These are phyloP conservation scores for Dendrothele bispora DNA, from an alignment of 768 basidiomycete species.

Conservation along the genomic window DNA sequence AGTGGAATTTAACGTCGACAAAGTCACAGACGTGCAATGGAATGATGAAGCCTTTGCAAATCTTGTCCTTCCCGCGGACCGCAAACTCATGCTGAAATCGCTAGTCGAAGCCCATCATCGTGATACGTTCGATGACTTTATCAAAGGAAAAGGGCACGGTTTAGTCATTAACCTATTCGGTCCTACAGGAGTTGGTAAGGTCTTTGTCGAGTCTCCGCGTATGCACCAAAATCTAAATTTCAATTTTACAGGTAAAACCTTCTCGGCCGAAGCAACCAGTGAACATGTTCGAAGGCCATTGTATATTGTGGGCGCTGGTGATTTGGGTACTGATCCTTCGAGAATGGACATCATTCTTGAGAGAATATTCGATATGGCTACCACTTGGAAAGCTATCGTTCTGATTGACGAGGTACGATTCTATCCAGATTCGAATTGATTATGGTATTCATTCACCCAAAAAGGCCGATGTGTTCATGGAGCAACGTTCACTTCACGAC, in stretches of 20 bases:
- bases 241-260: conserved; percentile 62
- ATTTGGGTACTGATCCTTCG: conserved; percentile 48
- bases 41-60: conserved; percentile 58
- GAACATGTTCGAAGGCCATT: conserved; percentile 54
- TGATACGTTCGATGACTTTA: conserved; percentile 57
- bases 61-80: conserved; percentile 53
- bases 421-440: not conserved
- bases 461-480: conserved; percentile 69
- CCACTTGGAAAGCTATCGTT: conserved; percentile 61
- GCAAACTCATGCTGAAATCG: conserved; percentile 55
- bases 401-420: conserved; percentile 50
- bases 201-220: not conserved
- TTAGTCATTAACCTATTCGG: conserved; percentile 58
- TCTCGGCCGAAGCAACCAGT: conserved; percentile 59
- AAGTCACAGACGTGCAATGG: conserved; percentile 54
- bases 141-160: conserved; percentile 65
- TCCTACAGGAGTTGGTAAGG: conserved; percentile 55
- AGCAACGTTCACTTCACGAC: conserved; percentile 64
- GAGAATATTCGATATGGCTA: conserved; percentile 50
- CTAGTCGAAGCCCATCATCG: conserved; percentile 59
- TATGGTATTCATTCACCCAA: not conserved
- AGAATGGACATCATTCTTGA: conserved; percentile 45
- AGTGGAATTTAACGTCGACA: conserved; percentile 65
- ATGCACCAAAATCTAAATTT: not conserved
- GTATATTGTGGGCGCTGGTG: conserved; percentile 55